Base-by-base conservation (phyloP, 2,329 filamentous ascomycete genomes). In the Aspergillus luchuensis region DNA sequence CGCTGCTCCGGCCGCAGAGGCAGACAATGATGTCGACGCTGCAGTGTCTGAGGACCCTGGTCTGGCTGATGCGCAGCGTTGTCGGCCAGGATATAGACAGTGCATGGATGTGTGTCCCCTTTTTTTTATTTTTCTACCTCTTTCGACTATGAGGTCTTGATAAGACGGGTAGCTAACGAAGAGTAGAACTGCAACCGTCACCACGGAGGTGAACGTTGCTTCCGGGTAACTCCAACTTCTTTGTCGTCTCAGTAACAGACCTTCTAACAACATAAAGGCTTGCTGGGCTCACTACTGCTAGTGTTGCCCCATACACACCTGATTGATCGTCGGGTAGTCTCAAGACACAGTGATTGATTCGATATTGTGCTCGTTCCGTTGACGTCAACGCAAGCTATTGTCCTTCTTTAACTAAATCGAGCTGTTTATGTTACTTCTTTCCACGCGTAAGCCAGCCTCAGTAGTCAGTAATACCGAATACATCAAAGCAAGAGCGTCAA, bases 201-300 rank as follows among this genome's bases (percentile, higher is more conserved):
- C 17, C 28, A 41, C 13, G 39, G 30, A 21, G 56, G 49, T 17
- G 13, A 47, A 4, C 47, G 13, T 11, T 45, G 56, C 28, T 58
- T 15, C 25, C 25, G 10, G 53, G 43, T 47, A 36, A 13, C n/a
- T 7, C 30, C 8, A 47, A 2, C 15, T n/a, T 38, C 7, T 47
- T 28, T 15, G 3, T 45, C 5, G 6, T 36, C 15, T 15, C 11
- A n/a, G 21, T n/a, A 2, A 10, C 13, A 47, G 4, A 5, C 4
- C 2, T 6, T 4, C 17, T n/a, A 25, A 8, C 13, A 28, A 19
- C 1, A n/a, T 33, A 0, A 39, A 58, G 56, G 56, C 56, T 13
- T 58, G 56, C 13, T 47, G 28, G 23, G 23, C 28, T n/a, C 56
- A 58, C 23, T 58, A 58, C n/a, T 58, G 56, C 13, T 15, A 53